phyloP scores from a whole-genome alignment of 2,329 filamentous ascomycete species.

The Microcyclosporella mali region DNA sequence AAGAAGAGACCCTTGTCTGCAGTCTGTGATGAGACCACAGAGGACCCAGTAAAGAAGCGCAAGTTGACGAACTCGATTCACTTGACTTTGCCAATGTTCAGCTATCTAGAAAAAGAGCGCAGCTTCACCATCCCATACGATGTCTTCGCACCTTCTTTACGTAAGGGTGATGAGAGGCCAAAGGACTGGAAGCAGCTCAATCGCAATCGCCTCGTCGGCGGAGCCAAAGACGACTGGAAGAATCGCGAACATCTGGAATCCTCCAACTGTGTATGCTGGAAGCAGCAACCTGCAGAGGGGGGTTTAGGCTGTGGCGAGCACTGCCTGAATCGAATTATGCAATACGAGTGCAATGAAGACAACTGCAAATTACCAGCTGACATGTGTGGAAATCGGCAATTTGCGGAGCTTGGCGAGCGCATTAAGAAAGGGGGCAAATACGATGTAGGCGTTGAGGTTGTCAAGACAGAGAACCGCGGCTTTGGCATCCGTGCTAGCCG shows the following conservation, averaged over 20 bases:
- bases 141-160: slow-evolving; percentile 76
- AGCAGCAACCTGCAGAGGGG: slow-evolving; percentile 28
- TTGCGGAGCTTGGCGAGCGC: slow-evolving; percentile 70
- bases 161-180: slow-evolving; percentile 72
- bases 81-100: slow-evolving; percentile 33
- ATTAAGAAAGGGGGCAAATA: slow-evolving; percentile 73
- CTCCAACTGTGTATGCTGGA: slow-evolving; percentile 63
- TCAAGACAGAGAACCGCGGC: slow-evolving; percentile 82
- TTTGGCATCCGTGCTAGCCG: slow-evolving; percentile 89
- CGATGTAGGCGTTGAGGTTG: slow-evolving; percentile 87
- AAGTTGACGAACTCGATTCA: slow-evolving; percentile 10
- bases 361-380: slow-evolving; percentile 78
- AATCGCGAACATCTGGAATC: slow-evolving; percentile 23
- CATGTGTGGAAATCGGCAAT: slow-evolving; percentile 78
- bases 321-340: slow-evolving; percentile 93
- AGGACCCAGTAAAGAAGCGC: slow-evolving; percentile 52
- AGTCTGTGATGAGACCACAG: slow-evolving; percentile 9
- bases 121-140: slow-evolving; percentile 89
- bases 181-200: slow-evolving; percentile 89
- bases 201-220: slow-evolving; percentile 72
- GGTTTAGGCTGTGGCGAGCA: slow-evolving; percentile 80
- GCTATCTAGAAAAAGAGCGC: slow-evolving; percentile 50
- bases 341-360: slow-evolving; percentile 87
- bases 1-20: slow-evolving; percentile 30
- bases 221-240: slow-evolving; percentile 32